Evolutionary conservation across 75 land plant species (phyloP).

Genomic region (Ceratopteris richardii): DNA sequence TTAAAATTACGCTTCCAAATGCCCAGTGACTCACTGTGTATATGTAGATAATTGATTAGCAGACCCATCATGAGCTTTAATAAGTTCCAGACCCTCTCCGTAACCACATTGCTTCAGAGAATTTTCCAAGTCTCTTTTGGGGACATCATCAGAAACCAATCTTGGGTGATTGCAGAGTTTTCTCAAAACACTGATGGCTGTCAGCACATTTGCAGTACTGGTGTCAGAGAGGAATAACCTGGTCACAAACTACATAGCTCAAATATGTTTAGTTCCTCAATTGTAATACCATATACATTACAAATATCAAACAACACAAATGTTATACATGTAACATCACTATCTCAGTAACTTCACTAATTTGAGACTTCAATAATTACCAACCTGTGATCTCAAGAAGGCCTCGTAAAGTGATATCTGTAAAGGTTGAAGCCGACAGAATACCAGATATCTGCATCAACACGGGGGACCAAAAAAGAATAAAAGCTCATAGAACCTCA

Average conservation of each 20-base stretch:
- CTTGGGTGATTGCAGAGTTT: slow-evolving; percentile 43
- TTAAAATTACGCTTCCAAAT: no score
- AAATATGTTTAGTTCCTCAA: no score
- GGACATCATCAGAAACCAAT: slow-evolving; percentile 13
- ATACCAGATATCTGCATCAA: slow-evolving; percentile 37
- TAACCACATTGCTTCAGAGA: not conserved
- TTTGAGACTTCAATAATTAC: not conserved
- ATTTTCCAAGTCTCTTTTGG: not conserved
- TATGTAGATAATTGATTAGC: no score
- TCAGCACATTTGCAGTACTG: slow-evolving; percentile 21
- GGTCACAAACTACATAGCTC: slow-evolving; percentile 19
- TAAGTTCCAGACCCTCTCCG: not conserved
- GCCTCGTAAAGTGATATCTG: slow-evolving; percentile 22
- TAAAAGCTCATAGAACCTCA: no score
- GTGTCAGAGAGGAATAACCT: slow-evolving; percentile 6
- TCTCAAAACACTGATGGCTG: slow-evolving; percentile 27
- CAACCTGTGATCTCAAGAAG: slow-evolving; percentile 24
- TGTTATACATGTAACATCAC: no score
- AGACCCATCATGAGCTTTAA: no score
- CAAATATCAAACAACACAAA: no score
- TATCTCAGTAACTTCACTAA: no score
- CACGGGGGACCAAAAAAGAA: no score
- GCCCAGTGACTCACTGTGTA: no score
- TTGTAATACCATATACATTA: no score
- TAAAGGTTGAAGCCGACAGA: slow-evolving; percentile 30